Percentiles rank a stretch among this genome's conserved stretches.
phyloP scores from a whole-genome alignment of 2,329 filamentous ascomycete genomes.

The Ceratocystis harringtonii region DNA sequence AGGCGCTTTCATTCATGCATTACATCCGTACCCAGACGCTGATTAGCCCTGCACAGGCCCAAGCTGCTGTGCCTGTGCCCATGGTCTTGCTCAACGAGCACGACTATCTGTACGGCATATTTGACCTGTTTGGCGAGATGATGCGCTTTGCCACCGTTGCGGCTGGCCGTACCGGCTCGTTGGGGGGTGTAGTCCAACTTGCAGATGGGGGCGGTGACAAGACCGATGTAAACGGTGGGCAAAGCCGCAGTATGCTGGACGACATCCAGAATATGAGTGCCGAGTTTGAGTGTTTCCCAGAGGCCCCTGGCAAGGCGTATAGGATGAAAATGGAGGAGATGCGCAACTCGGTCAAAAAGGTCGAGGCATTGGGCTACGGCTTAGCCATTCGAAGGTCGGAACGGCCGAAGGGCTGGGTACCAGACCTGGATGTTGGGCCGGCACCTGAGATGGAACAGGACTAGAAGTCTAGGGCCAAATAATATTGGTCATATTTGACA shows the following conservation, averaged over 20 bases:
- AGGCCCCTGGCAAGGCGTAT: slow-evolving; percentile 41
- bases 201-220: slow-evolving; percentile 8
- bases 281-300: slow-evolving; percentile 59
- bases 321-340: slow-evolving; percentile 75
- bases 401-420: slow-evolving; percentile 81
- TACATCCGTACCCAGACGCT: slow-evolving; percentile 68
- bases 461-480: not conserved
- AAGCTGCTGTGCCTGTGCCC: slow-evolving; percentile 32
- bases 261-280: slow-evolving; percentile 70
- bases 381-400: slow-evolving; percentile 77
- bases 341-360: slow-evolving; percentile 79
- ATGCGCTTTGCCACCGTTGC: slow-evolving; percentile 92
- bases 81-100: slow-evolving; percentile 46
- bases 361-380: slow-evolving; percentile 80
- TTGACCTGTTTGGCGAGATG: slow-evolving; percentile 87
- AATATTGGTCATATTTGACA: not conserved
- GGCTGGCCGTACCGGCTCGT: slow-evolving; percentile 56
- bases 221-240: slow-evolving; percentile 8
- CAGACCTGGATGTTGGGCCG: slow-evolving; percentile 41
- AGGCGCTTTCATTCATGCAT: slow-evolving; percentile 76
- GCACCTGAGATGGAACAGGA: not conserved
- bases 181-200: slow-evolving; percentile 25
- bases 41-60: slow-evolving; percentile 50
- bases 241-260: slow-evolving; percentile 48
- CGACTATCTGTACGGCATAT: slow-evolving; percentile 82